Evolutionary conservation across 2,329 filamentous ascomycete species (phyloP).

Genomic region (Calonectria ilicicola): DNA sequence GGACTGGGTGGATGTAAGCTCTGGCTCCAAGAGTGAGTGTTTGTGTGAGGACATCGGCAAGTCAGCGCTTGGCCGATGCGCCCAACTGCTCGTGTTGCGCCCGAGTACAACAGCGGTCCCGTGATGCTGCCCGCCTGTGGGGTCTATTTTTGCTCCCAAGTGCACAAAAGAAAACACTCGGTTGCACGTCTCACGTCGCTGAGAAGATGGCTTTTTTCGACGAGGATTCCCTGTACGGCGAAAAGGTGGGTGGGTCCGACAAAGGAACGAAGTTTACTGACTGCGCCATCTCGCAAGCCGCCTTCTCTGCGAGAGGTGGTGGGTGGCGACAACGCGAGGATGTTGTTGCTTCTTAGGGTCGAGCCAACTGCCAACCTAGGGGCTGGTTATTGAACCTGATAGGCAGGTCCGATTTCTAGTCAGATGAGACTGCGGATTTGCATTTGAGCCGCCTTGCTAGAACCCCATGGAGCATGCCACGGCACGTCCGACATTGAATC

Average conservation of each 20-base stretch:
- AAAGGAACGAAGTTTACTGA: neutral
- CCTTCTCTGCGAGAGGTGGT: neutral
- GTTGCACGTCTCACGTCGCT: neutral
- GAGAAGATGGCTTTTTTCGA: neutral
- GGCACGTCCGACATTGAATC: conserved; percentile 14
- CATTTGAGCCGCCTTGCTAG: conserved; percentile 24
- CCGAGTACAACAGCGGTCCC: conserved; percentile 28
- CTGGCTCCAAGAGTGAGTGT: neutral
- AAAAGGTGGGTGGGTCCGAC: neutral
- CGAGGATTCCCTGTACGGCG: neutral
- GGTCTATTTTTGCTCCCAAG: conserved; percentile 21
- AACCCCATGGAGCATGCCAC: conserved; percentile 33
- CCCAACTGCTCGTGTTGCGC: conserved; percentile 8
- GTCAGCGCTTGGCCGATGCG: neutral
- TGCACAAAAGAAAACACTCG: neutral
- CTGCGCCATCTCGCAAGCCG: neutral
- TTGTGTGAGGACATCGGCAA: neutral
- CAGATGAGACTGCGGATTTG: neutral
- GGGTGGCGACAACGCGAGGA: neutral
- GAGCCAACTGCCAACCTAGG: neutral
- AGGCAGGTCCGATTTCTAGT: neutral
- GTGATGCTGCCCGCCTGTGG: conserved; percentile 40
- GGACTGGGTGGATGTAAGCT: neutral
- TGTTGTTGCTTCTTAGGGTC: neutral
- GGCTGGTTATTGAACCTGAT: neutral